Conservation (phyloP, 2,329 filamentous ascomycete species). For the Hypoxylon sp. region DNA sequence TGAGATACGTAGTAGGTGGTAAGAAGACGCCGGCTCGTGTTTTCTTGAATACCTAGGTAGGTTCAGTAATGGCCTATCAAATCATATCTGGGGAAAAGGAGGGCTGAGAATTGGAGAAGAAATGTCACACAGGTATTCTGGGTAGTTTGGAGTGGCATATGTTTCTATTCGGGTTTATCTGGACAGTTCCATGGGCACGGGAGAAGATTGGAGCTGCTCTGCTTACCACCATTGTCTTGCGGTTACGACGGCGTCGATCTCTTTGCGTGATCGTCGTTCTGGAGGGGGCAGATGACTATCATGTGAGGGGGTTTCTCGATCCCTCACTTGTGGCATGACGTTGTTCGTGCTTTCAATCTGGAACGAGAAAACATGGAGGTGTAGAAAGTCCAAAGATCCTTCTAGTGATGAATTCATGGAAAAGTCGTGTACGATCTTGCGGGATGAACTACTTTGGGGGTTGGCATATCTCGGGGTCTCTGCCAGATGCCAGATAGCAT, state of each 20-base stretch:
- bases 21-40: no score
- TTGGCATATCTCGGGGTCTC: not conserved
- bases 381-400: not conserved
- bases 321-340: slow-evolving; percentile 10
- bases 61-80: not conserved
- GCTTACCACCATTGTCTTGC: not conserved
- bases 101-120: not conserved
- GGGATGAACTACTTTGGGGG: not conserved
- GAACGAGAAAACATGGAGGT: no score
- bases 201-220: slow-evolving; percentile 4
- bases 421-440: not conserved
- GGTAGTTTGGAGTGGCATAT: not conserved
- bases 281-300: slow-evolving; percentile 19
- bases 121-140: not conserved
- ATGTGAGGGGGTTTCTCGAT: slow-evolving; percentile 13
- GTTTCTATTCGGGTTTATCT: not conserved
- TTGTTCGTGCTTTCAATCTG: slow-evolving; percentile 6
- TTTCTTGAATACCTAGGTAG: not conserved
- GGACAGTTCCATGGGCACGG: not conserved
- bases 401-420: not conserved
- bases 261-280: slow-evolving; percentile 21
- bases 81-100: not conserved
- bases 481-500: not conserved
- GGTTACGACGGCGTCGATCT: not conserved
- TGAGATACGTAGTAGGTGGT: no score